These are phyloP conservation scores for Suaeda aralocaspica DNA, from an alignment of 148 eudicot species.

Conservation along the genomic window DNA sequence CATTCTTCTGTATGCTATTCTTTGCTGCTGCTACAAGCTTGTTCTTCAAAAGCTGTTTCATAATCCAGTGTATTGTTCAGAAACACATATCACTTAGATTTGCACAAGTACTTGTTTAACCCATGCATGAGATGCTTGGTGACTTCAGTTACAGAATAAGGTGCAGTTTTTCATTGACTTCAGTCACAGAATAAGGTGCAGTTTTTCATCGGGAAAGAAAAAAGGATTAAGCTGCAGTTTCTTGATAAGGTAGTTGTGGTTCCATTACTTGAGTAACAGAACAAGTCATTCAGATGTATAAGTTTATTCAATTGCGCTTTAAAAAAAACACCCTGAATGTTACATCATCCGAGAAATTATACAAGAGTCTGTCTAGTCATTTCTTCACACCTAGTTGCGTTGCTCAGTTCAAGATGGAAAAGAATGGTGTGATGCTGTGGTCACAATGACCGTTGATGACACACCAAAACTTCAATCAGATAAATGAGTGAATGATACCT, in stretches of 20 bases:
- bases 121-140: neutral
- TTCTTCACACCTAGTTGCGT: neutral
- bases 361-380: neutral
- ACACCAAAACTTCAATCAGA: neutral
- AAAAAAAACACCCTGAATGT: neutral
- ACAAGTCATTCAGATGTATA: neutral
- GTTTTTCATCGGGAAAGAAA: too few relatives aligned
- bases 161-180: neutral
- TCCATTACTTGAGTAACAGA: neutral
- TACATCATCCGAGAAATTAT: neutral
- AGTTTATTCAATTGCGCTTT: neutral
- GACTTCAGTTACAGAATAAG: neutral
- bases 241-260: neutral
- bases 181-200: neutral
- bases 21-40: slow-evolving; percentile 81
- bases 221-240: neutral
- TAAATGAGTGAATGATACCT: slow-evolving; percentile 40
- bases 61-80: slow-evolving; percentile 1
- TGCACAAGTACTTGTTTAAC: neutral
- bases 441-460: too few relatives aligned
- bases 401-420: neutral
- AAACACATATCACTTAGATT: neutral
- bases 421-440: too few relatives aligned
- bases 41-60: slow-evolving; percentile 76
- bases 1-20: slow-evolving; percentile 62